Evolutionary conservation across 2,329 filamentous ascomycete genomes (phyloP), one percentile per base, ranked within the genome.

Genomic region (Cercospora zeina): DNA sequence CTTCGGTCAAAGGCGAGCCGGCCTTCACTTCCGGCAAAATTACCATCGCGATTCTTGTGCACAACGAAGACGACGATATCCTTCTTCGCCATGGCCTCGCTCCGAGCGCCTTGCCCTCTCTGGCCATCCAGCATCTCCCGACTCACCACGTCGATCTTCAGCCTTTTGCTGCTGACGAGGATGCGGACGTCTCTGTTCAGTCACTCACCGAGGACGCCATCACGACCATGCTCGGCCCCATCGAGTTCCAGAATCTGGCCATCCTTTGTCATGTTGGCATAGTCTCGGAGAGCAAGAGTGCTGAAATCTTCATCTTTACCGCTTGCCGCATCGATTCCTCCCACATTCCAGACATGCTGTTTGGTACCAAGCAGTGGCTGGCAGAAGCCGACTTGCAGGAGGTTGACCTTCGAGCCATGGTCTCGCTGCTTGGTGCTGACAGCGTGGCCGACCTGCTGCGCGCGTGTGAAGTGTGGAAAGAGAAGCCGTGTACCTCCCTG

Each of bases 401-500:
- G n/a, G 21, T 51, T 14, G 50, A 59, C 31, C 34, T 50, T n/a
- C 30, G 8, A 9, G 53, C 33, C 11, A 24, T 59, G 9, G 34
- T 27, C 6, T 27, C 31, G 14, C 34, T 34, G n/a, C 42, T 56
- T 13, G 61, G 57, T 16, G 33, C 24, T 54, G 53, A 53, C 11
- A 53, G 42, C 14, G 19, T 56, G 16, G 34, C 27, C 34, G 27
- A 39, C 9, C 11, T 63, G 19, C 34, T 56, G 10, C 36, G 42
- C 13, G 56, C 42, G 9, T 57, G 42, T 19, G 53, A 60, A 16
- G 39, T 9, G 11, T 63, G 61, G 57, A 63, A 59, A 57, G 30
- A 54, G 34, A 19, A 39, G 2, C 5, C 16, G 14, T 11, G 13
- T 16, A 33, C 27, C 16, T 53, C 54, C 16, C 16, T 47, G 16